phyloP scores from a whole-genome alignment of 1,284 basidiomycete species.

The Polyporus tsugae region DNA sequence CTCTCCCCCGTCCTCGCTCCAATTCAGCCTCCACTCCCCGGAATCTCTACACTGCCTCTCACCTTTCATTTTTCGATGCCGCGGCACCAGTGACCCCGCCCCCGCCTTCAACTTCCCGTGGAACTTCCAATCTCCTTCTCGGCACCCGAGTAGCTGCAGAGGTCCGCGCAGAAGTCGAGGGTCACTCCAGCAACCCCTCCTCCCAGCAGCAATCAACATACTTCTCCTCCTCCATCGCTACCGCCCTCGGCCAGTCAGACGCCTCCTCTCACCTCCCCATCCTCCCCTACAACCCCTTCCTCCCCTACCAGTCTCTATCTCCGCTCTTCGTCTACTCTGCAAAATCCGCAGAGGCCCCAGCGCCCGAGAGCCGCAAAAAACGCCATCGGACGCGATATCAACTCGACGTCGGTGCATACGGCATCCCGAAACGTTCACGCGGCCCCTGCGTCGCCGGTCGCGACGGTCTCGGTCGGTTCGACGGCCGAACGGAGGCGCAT shows the following conservation, averaged over 20 bases:
- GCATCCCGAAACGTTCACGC: slow-evolving; percentile 58
- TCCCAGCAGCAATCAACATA: slow-evolving; percentile 38
- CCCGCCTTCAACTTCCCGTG: slow-evolving; percentile 48
- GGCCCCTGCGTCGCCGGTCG: slow-evolving; percentile 41
- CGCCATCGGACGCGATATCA: slow-evolving; percentile 60
- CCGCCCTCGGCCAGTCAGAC: slow-evolving; percentile 52
- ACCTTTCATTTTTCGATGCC: slow-evolving; percentile 57
- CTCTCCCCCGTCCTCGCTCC: slow-evolving; percentile 54
- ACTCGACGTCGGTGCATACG: slow-evolving; percentile 78
- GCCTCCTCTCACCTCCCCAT: slow-evolving; percentile 38
- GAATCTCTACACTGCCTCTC: slow-evolving; percentile 49
- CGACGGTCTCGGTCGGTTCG: slow-evolving; percentile 41
- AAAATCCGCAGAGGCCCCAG: slow-evolving; percentile 39
- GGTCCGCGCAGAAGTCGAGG: slow-evolving; percentile 53
- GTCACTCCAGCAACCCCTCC: slow-evolving; percentile 38
- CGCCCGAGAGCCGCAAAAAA: slow-evolving; percentile 40
- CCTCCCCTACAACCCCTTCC: slow-evolving; percentile 47
- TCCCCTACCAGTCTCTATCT: slow-evolving; percentile 50
- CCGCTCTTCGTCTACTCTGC: slow-evolving; percentile 43
- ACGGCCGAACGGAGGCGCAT: slow-evolving; percentile 26
- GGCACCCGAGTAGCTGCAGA: slow-evolving; percentile 57
- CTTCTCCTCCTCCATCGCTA: slow-evolving; percentile 51
- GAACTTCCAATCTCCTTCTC: slow-evolving; percentile 50
- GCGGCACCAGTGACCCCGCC: slow-evolving; percentile 49
- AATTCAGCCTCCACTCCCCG: slow-evolving; percentile 52